These are phyloP conservation scores for Salix purpurea DNA, from an alignment of 345 rosid genomes.

Conservation along the genomic window DNA sequence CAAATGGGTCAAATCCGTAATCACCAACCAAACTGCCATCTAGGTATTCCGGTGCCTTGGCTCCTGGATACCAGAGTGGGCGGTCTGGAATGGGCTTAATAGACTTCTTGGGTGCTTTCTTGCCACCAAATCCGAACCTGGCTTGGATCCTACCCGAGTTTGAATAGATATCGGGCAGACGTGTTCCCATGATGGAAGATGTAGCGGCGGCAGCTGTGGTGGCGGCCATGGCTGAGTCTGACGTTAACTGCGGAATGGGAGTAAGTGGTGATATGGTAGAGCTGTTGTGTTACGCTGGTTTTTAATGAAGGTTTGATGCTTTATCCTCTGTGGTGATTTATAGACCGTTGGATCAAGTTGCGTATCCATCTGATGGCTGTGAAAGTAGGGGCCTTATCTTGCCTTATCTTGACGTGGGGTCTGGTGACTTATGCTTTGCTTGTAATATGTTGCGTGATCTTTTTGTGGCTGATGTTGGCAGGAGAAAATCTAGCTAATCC, in stretches of 20 bases:
- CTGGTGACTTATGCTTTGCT: neutral
- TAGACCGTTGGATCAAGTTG: slow-evolving; percentile 47
- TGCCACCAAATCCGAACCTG: slow-evolving; percentile 54
- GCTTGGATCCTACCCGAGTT: slow-evolving; percentile 44
- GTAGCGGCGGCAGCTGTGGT: slow-evolving; percentile 53
- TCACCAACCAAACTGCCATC: slow-evolving; percentile 72
- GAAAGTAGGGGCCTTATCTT: slow-evolving; percentile 44
- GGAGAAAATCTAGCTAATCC: slow-evolving; percentile 3
- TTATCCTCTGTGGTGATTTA: slow-evolving; percentile 25
- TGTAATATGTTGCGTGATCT: neutral
- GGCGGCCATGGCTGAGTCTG: slow-evolving; percentile 47
- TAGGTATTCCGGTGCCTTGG: slow-evolving; percentile 55
- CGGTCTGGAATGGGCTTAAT: slow-evolving; percentile 34
- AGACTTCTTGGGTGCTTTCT: slow-evolving; percentile 42
- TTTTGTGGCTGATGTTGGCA: slow-evolving; percentile 21
- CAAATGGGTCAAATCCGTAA: slow-evolving; percentile 76
- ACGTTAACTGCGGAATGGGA: neutral
- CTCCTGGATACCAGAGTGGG: slow-evolving; percentile 70
- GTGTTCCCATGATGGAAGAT: slow-evolving; percentile 59
- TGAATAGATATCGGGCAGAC: slow-evolving; percentile 36
- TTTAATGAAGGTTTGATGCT: slow-evolving; percentile 10
- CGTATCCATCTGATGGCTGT: slow-evolving; percentile 68
- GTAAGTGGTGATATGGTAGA: neutral
- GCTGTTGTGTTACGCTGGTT: slow-evolving; percentile 5
- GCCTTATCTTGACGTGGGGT: slow-evolving; percentile 54